Base-by-base conservation (phyloP, 805 yeast genomes). In the Candida sonorensis region DNA sequence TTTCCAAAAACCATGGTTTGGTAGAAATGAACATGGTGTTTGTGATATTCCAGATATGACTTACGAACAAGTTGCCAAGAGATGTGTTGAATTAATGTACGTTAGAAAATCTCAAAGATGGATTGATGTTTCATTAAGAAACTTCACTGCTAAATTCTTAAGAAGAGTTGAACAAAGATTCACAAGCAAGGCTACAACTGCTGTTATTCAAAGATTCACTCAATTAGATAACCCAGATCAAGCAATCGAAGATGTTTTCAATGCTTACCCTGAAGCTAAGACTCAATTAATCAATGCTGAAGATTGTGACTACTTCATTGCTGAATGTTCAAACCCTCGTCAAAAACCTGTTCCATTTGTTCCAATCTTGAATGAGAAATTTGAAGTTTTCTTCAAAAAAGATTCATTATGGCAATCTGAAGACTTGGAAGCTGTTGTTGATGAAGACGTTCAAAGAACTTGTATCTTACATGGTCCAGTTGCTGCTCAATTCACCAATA, bases 351-450 rank as follows among this genome's bases (percentile, higher is more conserved):
- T 87, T 56, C 98, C 98, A 43, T 92, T 92, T 49, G 88, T 92
- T 49, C 99, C 99, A 31, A 82, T 85, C 14, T 72, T 92, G 59
- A 95, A 92, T 56, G 94, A 85, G 46, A 82, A 85, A 67, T 86
- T 92, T 52, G 97, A 92, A 62, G 78, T 81, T 55, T 92, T 83
- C 75, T 92, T 92, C 77, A 92, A 92, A 77, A 92, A 92, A 69
- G 99, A 92, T 63, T 90, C 97, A 19, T 72, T 92, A 59, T 92
- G 98, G 98, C 99, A 92, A 72, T 83, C 95, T 16, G 97, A 92
- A 69, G 90, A 85, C 58, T 74, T 92, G 56, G 97, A 87, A 59
- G 84, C 97, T 38, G 97, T 92, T 55, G 88, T 85, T 45, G 97
- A 73, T 46, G 86, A 82, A 52, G 99, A 92, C 59, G 97, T 92